Percentiles rank a stretch among this genome's conserved stretches.
Evolutionary conservation across 177 flowering plant genomes (phyloP).

Genomic region (Tripterygium wilfordii): DNA sequence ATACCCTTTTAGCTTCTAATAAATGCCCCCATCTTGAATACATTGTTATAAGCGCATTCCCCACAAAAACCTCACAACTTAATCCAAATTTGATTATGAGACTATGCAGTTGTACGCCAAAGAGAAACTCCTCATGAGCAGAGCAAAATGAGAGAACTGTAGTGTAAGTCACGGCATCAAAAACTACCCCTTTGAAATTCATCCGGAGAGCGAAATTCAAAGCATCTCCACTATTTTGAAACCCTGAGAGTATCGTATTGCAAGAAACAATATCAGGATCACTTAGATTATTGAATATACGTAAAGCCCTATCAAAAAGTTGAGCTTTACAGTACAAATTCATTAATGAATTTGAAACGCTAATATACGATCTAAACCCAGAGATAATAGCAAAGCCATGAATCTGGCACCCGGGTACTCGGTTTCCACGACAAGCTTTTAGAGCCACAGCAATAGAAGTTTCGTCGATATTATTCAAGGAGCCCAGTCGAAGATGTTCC

Average conservation of each 20-base stretch:
- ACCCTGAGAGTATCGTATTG: slow-evolving; percentile 78
- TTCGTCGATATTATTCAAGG: slow-evolving; percentile 27
- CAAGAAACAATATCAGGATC: slow-evolving; percentile 73
- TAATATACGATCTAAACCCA: slow-evolving; percentile 41
- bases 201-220: slow-evolving; percentile 45
- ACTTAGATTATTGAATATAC: slow-evolving; percentile 39
- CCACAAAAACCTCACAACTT: slow-evolving; percentile 54
- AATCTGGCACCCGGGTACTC: slow-evolving; percentile 43
- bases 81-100: slow-evolving; percentile 42
- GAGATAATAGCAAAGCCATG: slow-evolving; percentile 61
- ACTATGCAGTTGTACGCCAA: slow-evolving; percentile 65
- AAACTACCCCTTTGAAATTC: slow-evolving; percentile 51
- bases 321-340: slow-evolving; percentile 65
- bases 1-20: slow-evolving; percentile 50
- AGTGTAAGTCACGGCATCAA: slow-evolving; percentile 67
- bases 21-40: slow-evolving; percentile 47
- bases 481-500: slow-evolving; percentile 26
- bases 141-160: slow-evolving; percentile 55
- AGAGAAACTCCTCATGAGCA: slow-evolving; percentile 33
- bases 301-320: slow-evolving; percentile 33
- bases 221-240: slow-evolving; percentile 34
- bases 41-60: slow-evolving; percentile 72
- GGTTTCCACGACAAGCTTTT: slow-evolving; percentile 56
- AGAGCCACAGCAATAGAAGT: slow-evolving; percentile 48
- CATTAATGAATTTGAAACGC: slow-evolving; percentile 79